Evolutionary conservation across 805 yeast species (phyloP).

Genomic region (Wickerhamiella siamensis): DNA sequence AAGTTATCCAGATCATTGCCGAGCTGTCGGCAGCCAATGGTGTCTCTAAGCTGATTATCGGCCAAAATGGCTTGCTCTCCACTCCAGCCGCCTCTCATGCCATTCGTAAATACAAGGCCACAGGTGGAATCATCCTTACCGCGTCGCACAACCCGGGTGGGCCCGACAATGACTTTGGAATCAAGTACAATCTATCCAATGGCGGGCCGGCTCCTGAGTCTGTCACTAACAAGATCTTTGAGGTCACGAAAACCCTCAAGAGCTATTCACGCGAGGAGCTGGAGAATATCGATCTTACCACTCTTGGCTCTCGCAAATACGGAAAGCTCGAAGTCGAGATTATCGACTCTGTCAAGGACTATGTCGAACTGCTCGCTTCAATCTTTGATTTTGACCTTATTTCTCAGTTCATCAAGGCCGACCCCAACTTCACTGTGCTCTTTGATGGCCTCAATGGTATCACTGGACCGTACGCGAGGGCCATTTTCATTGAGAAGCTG

Average conservation of each 20-base stretch:
- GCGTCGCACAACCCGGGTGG: slow-evolving; percentile 99
- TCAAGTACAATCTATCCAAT: slow-evolving; percentile 84
- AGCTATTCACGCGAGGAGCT: slow-evolving; percentile 44
- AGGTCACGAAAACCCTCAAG: slow-evolving; percentile 42
- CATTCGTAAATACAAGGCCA: slow-evolving; percentile 53
- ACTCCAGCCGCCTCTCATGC: slow-evolving; percentile 96
- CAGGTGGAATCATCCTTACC: slow-evolving; percentile 92
- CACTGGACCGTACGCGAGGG: slow-evolving; percentile 89
- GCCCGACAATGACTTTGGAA: slow-evolving; percentile 80
- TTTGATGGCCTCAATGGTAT: slow-evolving; percentile 92
- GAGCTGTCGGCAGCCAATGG: slow-evolving; percentile 85
- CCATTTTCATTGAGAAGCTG: slow-evolving; percentile 70
- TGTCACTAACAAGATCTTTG: slow-evolving; percentile 79
- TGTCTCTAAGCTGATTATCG: slow-evolving; percentile 69
- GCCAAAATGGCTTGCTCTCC: slow-evolving; percentile 75
- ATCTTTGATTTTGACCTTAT: slow-evolving; percentile 83
- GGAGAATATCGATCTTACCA: slow-evolving; percentile 48
- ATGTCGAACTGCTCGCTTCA: slow-evolving; percentile 61
- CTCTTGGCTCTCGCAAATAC: slow-evolving; percentile 37
- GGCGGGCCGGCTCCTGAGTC: slow-evolving; percentile 98
- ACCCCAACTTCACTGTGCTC: slow-evolving; percentile 51
- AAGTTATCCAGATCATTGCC: slow-evolving; percentile 67
- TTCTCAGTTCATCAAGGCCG: slow-evolving; percentile 44
- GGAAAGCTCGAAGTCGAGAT: slow-evolving; percentile 54
- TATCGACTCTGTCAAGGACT: slow-evolving; percentile 67